Base-by-base conservation (phyloP, 73 alveolate species). In the Paramecium sonneborni region DNA sequence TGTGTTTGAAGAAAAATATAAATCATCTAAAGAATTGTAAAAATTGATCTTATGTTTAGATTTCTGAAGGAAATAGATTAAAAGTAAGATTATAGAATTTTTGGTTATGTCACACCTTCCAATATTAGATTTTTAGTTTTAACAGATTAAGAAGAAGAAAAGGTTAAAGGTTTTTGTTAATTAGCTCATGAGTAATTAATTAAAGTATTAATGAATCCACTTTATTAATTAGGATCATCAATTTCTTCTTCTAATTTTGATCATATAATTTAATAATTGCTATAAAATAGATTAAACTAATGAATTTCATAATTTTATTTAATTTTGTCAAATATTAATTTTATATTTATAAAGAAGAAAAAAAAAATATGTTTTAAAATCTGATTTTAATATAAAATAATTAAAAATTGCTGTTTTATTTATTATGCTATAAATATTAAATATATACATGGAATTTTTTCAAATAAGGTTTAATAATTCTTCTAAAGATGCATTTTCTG, bases 121-220 rank as follows among this genome's bases (percentile, higher is more conserved):
- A 46, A 46, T 43, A 43, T 79, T 23, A 39, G 90, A 23, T 79
- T 79, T 46, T 46, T 79, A 24, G 24, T 79, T 30, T 43, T 79
- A 15, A 79, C 90, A 43, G 90, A 79, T 79, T 46, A 38, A 79
- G 90, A 79, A 43, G 90, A 79, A 79, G 90, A 79, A 41, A 79
- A 34, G 21, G 90, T 79, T 79, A 79, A 79, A 79, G 90, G 76
- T 7, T 79, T 79, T 79, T 79, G 90, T 23, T 43, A 38, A 79
- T 79, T 30, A 24, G 90, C 90, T n/a, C 90, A 79, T 79, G 90
- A 79, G 20, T 44, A 79, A 79, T 35, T 79, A 43, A 79, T 79
- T 43, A 79, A 79, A 79, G 90, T 79, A 38, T 44, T 79, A 15
- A 79, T 79, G 90, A 79, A 79, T 79, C 90, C 90, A 9, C 72